These are phyloP conservation scores for Volvariella surrecta DNA, from an alignment of 1,284 basidiomycete genomes.

Conservation along the genomic window DNA sequence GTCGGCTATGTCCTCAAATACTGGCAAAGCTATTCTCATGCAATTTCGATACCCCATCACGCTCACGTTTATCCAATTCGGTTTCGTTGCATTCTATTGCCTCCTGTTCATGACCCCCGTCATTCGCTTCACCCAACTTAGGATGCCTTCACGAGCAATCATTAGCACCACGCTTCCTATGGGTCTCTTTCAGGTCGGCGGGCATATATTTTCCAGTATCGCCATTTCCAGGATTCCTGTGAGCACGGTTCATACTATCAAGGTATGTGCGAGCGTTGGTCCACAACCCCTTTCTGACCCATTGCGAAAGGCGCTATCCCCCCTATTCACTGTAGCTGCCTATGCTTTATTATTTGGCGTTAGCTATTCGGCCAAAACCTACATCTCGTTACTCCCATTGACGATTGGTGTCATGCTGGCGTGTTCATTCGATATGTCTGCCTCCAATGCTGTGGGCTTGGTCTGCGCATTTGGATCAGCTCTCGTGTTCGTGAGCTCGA, in stretches of 20 bases:
- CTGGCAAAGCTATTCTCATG: conserved; percentile 82
- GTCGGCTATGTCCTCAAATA: conserved; percentile 84
- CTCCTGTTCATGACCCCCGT: conserved; percentile 70
- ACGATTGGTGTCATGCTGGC: conserved; percentile 97
- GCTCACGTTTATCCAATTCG: conserved; percentile 97
- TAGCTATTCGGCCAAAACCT: conserved; percentile 87
- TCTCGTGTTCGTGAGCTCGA: conserved; percentile 93
- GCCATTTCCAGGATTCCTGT: conserved; percentile 95
- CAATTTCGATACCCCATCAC: conserved; percentile 85
- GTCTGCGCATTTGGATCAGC: conserved; percentile 92
- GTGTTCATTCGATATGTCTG: conserved; percentile 87
- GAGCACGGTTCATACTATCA: conserved; percentile 98
- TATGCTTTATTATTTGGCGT: conserved; percentile 92
- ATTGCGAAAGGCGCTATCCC: conserved; percentile 75
- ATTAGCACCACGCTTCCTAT: conserved; percentile 80
- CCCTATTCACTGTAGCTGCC: conserved; percentile 92
- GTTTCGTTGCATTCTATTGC: conserved; percentile 86
- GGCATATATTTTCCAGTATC: conserved; percentile 95
- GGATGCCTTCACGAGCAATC: conserved; percentile 66
- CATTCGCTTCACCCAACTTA: conserved; percentile 59
- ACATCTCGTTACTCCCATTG: conserved; percentile 89
- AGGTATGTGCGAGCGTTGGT: conserved; percentile 47
- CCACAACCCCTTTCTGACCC: neutral
- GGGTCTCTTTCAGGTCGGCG: conserved; percentile 93
- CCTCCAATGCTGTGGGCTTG: conserved; percentile 76